Percentiles rank a stretch among this genome's conserved stretches.
Evolutionary conservation across 306 rosid species (phyloP).

Genomic region (Pueraria montana): DNA sequence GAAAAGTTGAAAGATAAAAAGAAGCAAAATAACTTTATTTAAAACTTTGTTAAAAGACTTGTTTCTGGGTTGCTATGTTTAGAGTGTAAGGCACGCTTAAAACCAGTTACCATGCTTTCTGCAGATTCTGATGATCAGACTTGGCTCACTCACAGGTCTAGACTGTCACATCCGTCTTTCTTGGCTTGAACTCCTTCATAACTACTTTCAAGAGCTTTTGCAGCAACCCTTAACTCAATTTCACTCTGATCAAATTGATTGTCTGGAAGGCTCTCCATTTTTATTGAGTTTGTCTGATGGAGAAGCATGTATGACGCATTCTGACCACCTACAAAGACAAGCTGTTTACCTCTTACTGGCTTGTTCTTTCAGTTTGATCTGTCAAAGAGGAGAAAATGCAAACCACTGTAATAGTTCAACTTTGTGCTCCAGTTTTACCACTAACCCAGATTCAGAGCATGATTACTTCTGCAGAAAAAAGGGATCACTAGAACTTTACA

Average conservation of each 20-base stretch:
- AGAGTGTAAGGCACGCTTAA: conserved; percentile 32
- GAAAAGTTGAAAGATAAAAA: conserved; percentile 25
- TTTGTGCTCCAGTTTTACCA: conserved; percentile 50
- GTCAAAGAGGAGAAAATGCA: conserved; percentile 50
- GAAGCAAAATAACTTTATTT: background rate
- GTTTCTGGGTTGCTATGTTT: conserved; percentile 22
- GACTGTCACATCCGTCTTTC: conserved; percentile 58
- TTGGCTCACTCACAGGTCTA: conserved; percentile 57
- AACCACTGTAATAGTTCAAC: conserved; percentile 52
- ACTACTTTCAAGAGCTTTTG: conserved; percentile 69
- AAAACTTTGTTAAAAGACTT: background rate
- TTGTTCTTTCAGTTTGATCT: conserved; percentile 70
- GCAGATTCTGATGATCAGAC: conserved; percentile 90
- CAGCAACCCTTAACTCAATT: conserved; percentile 52
- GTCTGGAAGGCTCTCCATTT: conserved; percentile 89
- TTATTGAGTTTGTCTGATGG: conserved; percentile 61
- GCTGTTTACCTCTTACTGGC: conserved; percentile 74
- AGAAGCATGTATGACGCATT: conserved; percentile 56
- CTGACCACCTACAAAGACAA: conserved; percentile 78
- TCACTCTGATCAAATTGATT: conserved; percentile 60
- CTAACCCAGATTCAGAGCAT: conserved; percentile 51
- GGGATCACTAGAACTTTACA: conserved; percentile 71
- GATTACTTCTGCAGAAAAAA: conserved; percentile 58
- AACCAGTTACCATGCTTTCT: conserved; percentile 31
- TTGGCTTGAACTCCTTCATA: conserved; percentile 80